Conservation (phyloP, 1,284 basidiomycete genomes). For the Pseudozyma flocculosa region DNA sequence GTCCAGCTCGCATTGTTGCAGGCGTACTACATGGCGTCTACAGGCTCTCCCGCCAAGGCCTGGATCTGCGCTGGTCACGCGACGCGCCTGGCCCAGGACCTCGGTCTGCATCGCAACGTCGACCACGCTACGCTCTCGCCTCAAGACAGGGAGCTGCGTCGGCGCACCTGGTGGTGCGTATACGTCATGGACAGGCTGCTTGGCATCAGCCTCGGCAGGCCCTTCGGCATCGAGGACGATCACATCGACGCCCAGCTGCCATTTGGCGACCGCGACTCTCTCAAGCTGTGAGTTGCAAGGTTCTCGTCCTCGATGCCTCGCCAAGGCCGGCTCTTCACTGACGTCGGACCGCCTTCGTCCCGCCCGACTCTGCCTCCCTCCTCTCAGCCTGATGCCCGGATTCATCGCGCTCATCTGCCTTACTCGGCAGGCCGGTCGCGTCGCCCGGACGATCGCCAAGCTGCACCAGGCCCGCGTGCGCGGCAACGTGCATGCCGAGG, state of each 20-base stretch:
- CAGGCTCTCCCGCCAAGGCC: constrained; percentile 3
- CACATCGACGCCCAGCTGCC: constrained; percentile 5
- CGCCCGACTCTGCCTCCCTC: too few species aligned
- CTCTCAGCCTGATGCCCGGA: constrained; percentile 1
- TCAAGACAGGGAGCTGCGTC: constrained; percentile 1
- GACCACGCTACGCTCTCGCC: background rate
- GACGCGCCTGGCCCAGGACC: constrained; percentile 5
- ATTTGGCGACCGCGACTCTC: background rate
- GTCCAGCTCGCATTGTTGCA: constrained; percentile 11
- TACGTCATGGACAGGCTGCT: constrained; percentile 12
- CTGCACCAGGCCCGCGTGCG: constrained; percentile 2
- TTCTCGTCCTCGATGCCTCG: background rate
- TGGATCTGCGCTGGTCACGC: constrained; percentile 10
- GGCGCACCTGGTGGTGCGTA: constrained; percentile 9
- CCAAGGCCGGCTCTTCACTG: background rate
- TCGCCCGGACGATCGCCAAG: constrained; percentile 1
- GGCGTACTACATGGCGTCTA: constrained; percentile 7
- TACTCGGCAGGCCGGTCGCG: background rate
- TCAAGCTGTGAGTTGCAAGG: background rate
- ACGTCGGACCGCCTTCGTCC: background rate
- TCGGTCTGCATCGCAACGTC: constrained; percentile 9
- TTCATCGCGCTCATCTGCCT: constrained; percentile 4
- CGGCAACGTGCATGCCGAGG: background rate
- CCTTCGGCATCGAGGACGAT: constrained; percentile 8
- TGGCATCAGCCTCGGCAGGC: constrained; percentile 4